These are phyloP conservation scores for Claviceps maximensis DNA, from an alignment of 2,329 filamentous ascomycete genomes.

Conservation along the genomic window DNA sequence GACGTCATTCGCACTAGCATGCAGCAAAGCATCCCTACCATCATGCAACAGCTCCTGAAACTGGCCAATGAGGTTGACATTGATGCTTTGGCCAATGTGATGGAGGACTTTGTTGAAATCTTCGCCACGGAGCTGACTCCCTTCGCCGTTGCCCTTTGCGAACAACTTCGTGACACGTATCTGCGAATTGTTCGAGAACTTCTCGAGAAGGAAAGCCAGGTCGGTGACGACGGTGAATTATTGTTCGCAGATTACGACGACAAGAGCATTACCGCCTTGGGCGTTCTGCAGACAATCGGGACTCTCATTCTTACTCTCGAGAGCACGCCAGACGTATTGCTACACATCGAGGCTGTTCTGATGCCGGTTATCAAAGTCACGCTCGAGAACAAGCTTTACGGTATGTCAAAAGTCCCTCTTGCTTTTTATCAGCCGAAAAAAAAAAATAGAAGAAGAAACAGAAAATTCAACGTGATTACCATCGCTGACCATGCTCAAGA, in stretches of 20 bases:
- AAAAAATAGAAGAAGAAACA: neutral
- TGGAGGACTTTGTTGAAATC: conserved; percentile 99
- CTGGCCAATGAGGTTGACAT: conserved; percentile 96
- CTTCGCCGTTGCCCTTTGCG: conserved; percentile 89
- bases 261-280: conserved; percentile 94
- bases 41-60: conserved; percentile 97
- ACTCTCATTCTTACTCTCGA: conserved; percentile 93
- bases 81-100: conserved; percentile 91
- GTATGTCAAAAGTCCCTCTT: conserved; percentile 27
- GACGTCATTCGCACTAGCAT: conserved; percentile 88
- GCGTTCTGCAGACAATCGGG: conserved; percentile 93
- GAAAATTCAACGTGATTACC: neutral
- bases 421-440: neutral
- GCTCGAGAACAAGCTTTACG: conserved; percentile 93
- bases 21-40: conserved; percentile 95
- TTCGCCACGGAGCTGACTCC: conserved; percentile 95
- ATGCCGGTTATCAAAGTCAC: conserved; percentile 97
- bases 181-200: conserved; percentile 85
- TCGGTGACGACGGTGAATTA: conserved; percentile 58
- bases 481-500: conserved; percentile 33
- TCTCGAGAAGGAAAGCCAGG: conserved; percentile 72
- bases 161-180: conserved; percentile 93
- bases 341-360: conserved; percentile 87
- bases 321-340: conserved; percentile 87
- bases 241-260: conserved; percentile 88